phyloP scores from a whole-genome alignment of 2,329 filamentous ascomycete genomes.

The Pseudocercospora macadamiae region DNA sequence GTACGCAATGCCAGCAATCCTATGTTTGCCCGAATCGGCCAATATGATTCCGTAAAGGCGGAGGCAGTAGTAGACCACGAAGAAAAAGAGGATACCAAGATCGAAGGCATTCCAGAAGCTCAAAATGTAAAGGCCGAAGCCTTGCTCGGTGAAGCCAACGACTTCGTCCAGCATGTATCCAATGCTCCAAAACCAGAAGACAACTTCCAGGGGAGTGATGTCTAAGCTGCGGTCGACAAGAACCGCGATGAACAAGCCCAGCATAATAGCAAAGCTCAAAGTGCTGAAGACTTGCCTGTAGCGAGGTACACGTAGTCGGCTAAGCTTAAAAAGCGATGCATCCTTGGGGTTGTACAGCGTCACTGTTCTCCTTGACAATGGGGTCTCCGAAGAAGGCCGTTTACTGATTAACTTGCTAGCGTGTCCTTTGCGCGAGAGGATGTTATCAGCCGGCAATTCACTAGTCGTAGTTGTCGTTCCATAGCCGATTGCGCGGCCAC shows the following conservation, averaged over 20 bases:
- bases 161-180: constrained; percentile 97
- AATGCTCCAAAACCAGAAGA: constrained; percentile 98
- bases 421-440: constrained; percentile 34
- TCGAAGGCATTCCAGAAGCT: constrained; percentile 98
- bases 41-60: constrained; percentile 85
- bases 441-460: constrained; percentile 35
- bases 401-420: constrained; percentile 24
- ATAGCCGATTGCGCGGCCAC: constrained; percentile 39
- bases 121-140: constrained; percentile 94
- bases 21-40: constrained; percentile 67
- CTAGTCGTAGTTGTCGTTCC: constrained; percentile 40
- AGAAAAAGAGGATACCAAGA: constrained; percentile 80
- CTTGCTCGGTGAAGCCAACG: constrained; percentile 94
- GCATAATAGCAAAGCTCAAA: constrained; percentile 79
- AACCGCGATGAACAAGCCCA: constrained; percentile 83
- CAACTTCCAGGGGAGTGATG: constrained; percentile 80
- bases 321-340: constrained; percentile 89
- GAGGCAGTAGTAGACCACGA: constrained; percentile 88
- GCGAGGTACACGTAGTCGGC: constrained; percentile 83
- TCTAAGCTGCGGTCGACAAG: constrained; percentile 72
- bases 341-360: constrained; percentile 88
- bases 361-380: constrained; percentile 68
- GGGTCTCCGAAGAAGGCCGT: constrained; percentile 32
- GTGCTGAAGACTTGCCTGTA: constrained; percentile 92
- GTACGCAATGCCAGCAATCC: constrained; percentile 82